Base-by-base conservation (phyloP, 345 rosid genomes). In the Gossypium raimondii region DNA sequence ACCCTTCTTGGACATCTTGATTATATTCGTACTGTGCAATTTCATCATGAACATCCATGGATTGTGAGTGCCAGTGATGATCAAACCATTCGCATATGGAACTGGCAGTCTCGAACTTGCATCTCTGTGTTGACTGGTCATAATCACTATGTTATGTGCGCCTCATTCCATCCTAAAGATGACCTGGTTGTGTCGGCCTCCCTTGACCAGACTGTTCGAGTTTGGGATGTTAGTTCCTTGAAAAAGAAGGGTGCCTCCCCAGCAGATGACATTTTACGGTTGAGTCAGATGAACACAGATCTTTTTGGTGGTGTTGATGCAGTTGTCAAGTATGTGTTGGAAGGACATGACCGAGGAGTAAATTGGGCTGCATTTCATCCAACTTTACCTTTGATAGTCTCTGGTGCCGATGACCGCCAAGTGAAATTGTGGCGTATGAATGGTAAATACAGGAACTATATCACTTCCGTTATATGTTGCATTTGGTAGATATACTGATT, bases 281-380 rank as follows among this genome's bases (percentile, higher is more conserved):
- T 95, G 80, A 90, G 86, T 80, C 97, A 93, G 81, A 91, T 95
- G 97, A 95, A 95, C 76, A 77, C 92, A 20, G 98, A 95, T 82
- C 89, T 93, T 59, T 95, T 95, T 75, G 99, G 98, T 43, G 97
- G 97, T 16, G 94, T 90, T 75, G 99, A 95, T 78, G 96, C 94
- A 14, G 94, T 91, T 50, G 99, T 93, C 22, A 93, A 93, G 87
- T 95, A 95, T 78, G 99, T 95, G 41, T 82, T 95, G 78, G 98
- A 95, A 84, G 99, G 98, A 62, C 99, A 95, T 83, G 99, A 93
- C 53, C 87, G 98, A 78, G 99, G 99, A 24, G 99, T 95, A 34
- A 95, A 93, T 85, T 95, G 99, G 99, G 98, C 99, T 81, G 80
- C 98, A 64, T 95, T 95, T 80, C 99, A 95, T 76, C 99, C 98